Conservation (phyloP, 1,284 basidiomycete genomes). For the Cryptococcus amylolentus region DNA sequence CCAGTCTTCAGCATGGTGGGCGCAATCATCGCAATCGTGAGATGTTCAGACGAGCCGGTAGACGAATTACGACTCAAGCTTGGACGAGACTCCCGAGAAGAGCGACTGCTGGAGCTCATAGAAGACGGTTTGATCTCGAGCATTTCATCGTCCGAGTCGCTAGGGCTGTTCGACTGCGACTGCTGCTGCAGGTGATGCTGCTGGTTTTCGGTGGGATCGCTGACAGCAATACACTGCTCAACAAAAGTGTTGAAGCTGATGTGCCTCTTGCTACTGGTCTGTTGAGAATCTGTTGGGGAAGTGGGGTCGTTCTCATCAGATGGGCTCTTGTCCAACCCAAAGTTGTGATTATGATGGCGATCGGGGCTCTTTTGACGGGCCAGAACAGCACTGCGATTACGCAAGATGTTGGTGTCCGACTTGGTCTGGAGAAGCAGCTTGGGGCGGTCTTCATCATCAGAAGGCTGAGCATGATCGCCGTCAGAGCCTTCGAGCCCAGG, state of each 20-base stretch:
- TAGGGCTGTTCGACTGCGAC: not conserved
- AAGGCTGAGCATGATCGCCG: slow-evolving; percentile 43
- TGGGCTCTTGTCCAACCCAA: slow-evolving; percentile 7
- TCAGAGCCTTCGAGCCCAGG: slow-evolving; percentile 53
- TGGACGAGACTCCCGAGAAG: slow-evolving; percentile 31
- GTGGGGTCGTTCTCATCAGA: slow-evolving; percentile 1
- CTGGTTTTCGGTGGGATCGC: slow-evolving; percentile 47
- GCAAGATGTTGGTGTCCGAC: slow-evolving; percentile 70
- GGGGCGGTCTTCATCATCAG: slow-evolving; percentile 54
- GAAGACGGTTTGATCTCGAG: slow-evolving; percentile 60
- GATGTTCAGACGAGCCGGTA: slow-evolving; percentile 53
- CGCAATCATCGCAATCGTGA: slow-evolving; percentile 91
- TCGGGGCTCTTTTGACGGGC: slow-evolving; percentile 20
- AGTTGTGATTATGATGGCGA: slow-evolving; percentile 12
- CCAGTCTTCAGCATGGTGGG: slow-evolving; percentile 86
- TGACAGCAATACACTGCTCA: slow-evolving; percentile 94
- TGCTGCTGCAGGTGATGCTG: slow-evolving; percentile 31
- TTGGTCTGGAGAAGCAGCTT: slow-evolving; percentile 65
- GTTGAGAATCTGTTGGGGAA: slow-evolving; percentile 1
- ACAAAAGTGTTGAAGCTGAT: slow-evolving; percentile 99
- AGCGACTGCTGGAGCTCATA: slow-evolving; percentile 28
- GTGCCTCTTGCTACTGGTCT: slow-evolving; percentile 60
- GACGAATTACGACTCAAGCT: slow-evolving; percentile 38
- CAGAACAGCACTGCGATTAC: slow-evolving; percentile 21
- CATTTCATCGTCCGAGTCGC: slow-evolving; percentile 57